phyloP scores from a whole-genome alignment of 768 basidiomycete species.

The Zangia roseola region DNA sequence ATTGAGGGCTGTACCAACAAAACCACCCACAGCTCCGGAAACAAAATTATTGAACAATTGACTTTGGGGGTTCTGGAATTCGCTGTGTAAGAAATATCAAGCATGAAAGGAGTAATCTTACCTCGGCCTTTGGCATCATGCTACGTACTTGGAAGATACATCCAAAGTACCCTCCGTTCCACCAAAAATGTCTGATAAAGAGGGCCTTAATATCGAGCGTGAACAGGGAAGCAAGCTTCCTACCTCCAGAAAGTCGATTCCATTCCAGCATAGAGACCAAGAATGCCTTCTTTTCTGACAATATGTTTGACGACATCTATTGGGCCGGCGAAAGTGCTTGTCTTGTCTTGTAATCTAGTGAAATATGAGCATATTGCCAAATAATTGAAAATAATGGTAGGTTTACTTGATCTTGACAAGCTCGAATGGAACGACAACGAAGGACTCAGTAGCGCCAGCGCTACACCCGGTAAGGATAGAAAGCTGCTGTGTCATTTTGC shows the following conservation, averaged over 20 bases:
- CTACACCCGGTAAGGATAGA: slow-evolving; percentile 89
- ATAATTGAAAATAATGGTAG: slow-evolving; percentile 20
- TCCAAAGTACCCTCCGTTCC: slow-evolving; percentile 97
- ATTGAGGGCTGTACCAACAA: slow-evolving; percentile 85
- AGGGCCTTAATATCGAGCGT: neutral
- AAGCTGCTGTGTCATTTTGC: slow-evolving; percentile 86
- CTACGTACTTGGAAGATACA: slow-evolving; percentile 83
- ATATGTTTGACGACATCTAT: slow-evolving; percentile 86
- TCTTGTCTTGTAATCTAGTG: slow-evolving; percentile 84
- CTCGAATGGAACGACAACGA: slow-evolving; percentile 96
- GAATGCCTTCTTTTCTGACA: slow-evolving; percentile 70
- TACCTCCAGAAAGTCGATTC: slow-evolving; percentile 98
- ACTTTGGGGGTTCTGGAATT: slow-evolving; percentile 56
- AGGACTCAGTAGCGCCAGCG: slow-evolving; percentile 94
- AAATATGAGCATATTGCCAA: neutral
- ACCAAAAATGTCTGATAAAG: slow-evolving; percentile 67
- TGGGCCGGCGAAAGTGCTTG: slow-evolving; percentile 86
- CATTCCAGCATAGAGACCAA: slow-evolving; percentile 93
- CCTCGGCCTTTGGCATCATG: slow-evolving; percentile 83
- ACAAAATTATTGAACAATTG: slow-evolving; percentile 89
- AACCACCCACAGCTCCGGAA: slow-evolving; percentile 88
- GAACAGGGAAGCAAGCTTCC: neutral
- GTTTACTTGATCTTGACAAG: slow-evolving; percentile 80
- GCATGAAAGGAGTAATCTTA: slow-evolving; percentile 31
- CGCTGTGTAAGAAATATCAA: neutral